Evolutionary conservation across 2,329 filamentous ascomycete species (phyloP).

Genomic region (Pseudonectria foliicola): DNA sequence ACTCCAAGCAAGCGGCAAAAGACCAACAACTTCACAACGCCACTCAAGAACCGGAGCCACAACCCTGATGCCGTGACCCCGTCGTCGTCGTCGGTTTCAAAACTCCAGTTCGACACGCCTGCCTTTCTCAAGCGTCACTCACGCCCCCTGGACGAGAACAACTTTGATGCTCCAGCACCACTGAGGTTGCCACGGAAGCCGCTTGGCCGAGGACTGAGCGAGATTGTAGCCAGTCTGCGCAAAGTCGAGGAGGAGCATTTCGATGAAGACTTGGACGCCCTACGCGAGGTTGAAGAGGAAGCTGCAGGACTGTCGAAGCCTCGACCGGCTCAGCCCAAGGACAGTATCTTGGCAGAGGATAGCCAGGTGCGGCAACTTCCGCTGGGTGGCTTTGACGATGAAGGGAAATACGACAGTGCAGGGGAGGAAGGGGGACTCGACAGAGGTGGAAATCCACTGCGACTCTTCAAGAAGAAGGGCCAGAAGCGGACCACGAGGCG

Average conservation of each 20-base stretch:
- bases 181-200: constrained; percentile 51
- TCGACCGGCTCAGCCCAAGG: constrained; percentile 19
- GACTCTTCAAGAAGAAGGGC: constrained; percentile 74
- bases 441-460: constrained; percentile 52
- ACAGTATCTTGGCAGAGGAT: constrained; percentile 37
- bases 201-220: constrained; percentile 64
- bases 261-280: constrained; percentile 67
- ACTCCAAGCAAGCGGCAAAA: constrained; percentile 55
- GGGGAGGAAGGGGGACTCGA: constrained; percentile 43
- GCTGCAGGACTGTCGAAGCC: constrained; percentile 18
- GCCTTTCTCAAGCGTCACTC: constrained; percentile 53
- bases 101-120: constrained; percentile 60
- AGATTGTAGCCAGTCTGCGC: constrained; percentile 63
- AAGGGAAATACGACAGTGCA: constrained; percentile 48
- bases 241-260: constrained; percentile 62
- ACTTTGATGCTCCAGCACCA: constrained; percentile 41
- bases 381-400: constrained; percentile 58
- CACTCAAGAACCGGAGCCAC: constrained; percentile 43
- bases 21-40: constrained; percentile 59
- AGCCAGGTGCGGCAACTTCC: constrained; percentile 35
- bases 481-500: constrained; percentile 70
- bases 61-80: constrained; percentile 38
- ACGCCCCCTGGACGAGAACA: constrained; percentile 51
- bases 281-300: constrained; percentile 62
- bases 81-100: constrained; percentile 43